Evolutionary conservation across 1,139 yeast species (phyloP), one percentile per base, ranked within the genome.

Genomic region (Candida neerlandica): DNA sequence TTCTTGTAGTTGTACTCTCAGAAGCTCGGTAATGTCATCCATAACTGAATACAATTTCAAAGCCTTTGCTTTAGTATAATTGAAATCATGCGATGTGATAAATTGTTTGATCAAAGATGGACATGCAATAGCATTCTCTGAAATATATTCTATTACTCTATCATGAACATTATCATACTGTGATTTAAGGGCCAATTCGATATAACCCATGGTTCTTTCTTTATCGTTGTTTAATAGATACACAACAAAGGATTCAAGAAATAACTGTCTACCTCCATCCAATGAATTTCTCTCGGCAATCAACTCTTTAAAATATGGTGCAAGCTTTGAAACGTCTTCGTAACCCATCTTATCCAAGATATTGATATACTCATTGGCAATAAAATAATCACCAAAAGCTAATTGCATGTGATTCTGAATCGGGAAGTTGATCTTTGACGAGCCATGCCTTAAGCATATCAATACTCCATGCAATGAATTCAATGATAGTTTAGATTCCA

Each of bases 21-120:
- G 18, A 19, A 42, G 15, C 9, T 35, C 26, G 5, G 38, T 21
- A 23, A 45, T 29, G 4, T 41, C 21, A 21, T 43, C 29, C 45
- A 43, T 43, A 14, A 32, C 19, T 2, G 54, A 29, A 33, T 50
- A 51, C 6, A 47, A 19, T 16, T 43, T 58, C 40, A 83, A 62
- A 5, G 79, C 73, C 5, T 67, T 63, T 0, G 80, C 70, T 49
- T 75, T 71, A 5, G 80, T 73, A 41, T 69, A 71, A 40, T 73
- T 73, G 32, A 48, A 44, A 0, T 55, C 43, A 1, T 58, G 55
- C 14, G 66, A 58, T 3, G 62, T 47, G 3, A 67, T 65, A 49
- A 78, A 29, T 23, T 61, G 45, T 69, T 73, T 65, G 10, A 50
- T 33, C 42, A 46, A 37, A 6, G 39, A 21, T 6, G 41, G 33